phyloP scores from a whole-genome alignment of 768 basidiomycete species.

The Russula abietina region DNA sequence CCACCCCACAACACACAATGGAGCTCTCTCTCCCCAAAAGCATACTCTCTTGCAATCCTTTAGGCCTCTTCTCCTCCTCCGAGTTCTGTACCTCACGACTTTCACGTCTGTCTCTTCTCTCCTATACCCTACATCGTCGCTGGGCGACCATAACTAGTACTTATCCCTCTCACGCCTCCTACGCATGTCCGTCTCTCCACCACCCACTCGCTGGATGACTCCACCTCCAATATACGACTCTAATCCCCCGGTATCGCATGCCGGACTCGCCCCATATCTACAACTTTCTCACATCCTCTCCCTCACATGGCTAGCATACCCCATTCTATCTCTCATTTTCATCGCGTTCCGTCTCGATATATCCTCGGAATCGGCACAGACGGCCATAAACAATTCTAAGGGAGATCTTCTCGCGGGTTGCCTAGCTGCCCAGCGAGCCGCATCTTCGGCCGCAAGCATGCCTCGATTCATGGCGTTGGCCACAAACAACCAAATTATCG shows the following conservation, averaged over 20 bases:
- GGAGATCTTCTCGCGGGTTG: constrained; percentile 75
- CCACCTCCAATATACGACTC: constrained; percentile 57
- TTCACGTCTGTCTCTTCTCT: neutral
- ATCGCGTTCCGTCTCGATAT: constrained; percentile 77
- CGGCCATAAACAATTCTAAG: constrained; percentile 65
- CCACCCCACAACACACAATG: constrained; percentile 25
- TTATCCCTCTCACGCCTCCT: neutral
- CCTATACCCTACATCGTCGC: constrained; percentile 19
- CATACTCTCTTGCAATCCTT: neutral
- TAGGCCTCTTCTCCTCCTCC: constrained; percentile 4
- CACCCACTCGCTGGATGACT: constrained; percentile 29
- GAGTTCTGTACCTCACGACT: constrained; percentile 16
- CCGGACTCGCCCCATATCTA: constrained; percentile 72
- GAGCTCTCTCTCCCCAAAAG: constrained; percentile 17
- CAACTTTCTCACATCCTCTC: constrained; percentile 77
- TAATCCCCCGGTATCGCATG: constrained; percentile 26
- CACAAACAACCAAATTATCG: constrained; percentile 71
- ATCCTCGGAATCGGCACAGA: constrained; percentile 63
- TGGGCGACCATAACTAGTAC: constrained; percentile 23
- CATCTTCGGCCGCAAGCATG: constrained; percentile 76
- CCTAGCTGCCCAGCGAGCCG: constrained; percentile 76
- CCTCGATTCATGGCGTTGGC: constrained; percentile 84
- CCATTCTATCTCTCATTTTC: constrained; percentile 82
- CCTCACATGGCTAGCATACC: constrained; percentile 86
- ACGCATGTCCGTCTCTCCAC: constrained; percentile 30